These are phyloP conservation scores for Deuterostichococcus epilithicus DNA, from an alignment of 139 green algal species.

Conservation along the genomic window DNA sequence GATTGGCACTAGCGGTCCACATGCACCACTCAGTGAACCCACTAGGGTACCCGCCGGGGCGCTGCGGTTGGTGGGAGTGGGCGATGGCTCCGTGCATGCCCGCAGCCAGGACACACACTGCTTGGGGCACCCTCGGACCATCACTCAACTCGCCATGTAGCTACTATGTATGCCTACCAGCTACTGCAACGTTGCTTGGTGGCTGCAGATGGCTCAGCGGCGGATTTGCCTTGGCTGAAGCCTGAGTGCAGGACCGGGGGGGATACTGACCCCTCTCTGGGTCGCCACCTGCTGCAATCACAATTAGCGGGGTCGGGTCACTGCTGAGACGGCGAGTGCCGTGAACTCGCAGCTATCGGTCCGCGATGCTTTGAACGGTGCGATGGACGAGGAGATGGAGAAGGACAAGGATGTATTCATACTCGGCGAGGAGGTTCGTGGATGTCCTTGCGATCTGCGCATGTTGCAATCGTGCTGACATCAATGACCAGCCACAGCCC, in stretches of 20 bases:
- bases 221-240: neutral
- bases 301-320: neutral
- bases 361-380: slow-evolving; percentile 94
- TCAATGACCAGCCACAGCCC: neutral
- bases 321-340: neutral
- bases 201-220: no score
- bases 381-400: slow-evolving; percentile 95
- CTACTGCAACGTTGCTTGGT: no score
- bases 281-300: neutral
- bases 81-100: no score
- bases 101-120: no score
- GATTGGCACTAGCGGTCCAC: no score
- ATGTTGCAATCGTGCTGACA: neutral
- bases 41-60: no score
- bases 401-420: slow-evolving; percentile 92
- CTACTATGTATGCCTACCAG: no score
- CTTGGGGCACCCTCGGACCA: no score
- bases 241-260: neutral
- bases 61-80: no score
- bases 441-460: neutral
- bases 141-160: no score
- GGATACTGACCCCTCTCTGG: neutral
- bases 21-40: no score
- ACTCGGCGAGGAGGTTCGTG: slow-evolving; percentile 91
- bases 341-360: slow-evolving; percentile 97